phyloP scores from a whole-genome alignment of 2,329 filamentous ascomycete genomes.

The Penicillium sp. region DNA sequence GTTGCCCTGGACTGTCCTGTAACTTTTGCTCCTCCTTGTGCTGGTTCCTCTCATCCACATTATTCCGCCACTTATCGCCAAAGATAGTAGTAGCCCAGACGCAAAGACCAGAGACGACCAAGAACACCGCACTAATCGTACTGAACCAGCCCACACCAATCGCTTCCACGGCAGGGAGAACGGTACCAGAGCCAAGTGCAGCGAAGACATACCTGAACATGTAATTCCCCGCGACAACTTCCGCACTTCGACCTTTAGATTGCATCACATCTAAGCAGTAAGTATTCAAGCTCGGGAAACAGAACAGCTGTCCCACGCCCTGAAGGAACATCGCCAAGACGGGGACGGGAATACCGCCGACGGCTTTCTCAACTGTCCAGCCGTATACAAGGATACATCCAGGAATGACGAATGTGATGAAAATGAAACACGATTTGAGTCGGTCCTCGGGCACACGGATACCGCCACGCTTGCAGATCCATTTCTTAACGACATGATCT shows the following conservation, averaged over 20 bases:
- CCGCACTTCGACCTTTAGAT: conserved; percentile 59
- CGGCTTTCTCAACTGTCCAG: conserved; percentile 61
- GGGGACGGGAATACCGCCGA: conserved; percentile 61
- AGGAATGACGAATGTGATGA: conserved; percentile 62
- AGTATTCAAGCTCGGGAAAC: conserved; percentile 75
- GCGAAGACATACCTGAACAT: conserved; percentile 76
- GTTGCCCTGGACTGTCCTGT: neutral
- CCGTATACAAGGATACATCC: conserved; percentile 70
- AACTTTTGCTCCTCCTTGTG: conserved; percentile 35
- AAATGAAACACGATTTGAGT: conserved; percentile 61
- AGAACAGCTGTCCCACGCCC: conserved; percentile 73
- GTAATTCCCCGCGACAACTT: conserved; percentile 81
- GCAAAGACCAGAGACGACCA: conserved; percentile 52
- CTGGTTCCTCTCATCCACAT: conserved; percentile 55
- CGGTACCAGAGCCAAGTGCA: conserved; percentile 69
- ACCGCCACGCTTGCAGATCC: conserved; percentile 61
- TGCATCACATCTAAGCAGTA: conserved; percentile 86
- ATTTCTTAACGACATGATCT: conserved; percentile 67
- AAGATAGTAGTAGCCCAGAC: conserved; percentile 56
- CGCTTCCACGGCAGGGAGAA: conserved; percentile 71
- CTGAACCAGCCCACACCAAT: conserved; percentile 83
- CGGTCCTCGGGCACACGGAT: conserved; percentile 70
- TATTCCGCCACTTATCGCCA: conserved; percentile 57
- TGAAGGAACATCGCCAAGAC: conserved; percentile 76
- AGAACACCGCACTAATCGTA: conserved; percentile 66